Evolutionary conservation across 768 basidiomycete species (phyloP).

Genomic region (Hygrophoropsis aurantiaca): DNA sequence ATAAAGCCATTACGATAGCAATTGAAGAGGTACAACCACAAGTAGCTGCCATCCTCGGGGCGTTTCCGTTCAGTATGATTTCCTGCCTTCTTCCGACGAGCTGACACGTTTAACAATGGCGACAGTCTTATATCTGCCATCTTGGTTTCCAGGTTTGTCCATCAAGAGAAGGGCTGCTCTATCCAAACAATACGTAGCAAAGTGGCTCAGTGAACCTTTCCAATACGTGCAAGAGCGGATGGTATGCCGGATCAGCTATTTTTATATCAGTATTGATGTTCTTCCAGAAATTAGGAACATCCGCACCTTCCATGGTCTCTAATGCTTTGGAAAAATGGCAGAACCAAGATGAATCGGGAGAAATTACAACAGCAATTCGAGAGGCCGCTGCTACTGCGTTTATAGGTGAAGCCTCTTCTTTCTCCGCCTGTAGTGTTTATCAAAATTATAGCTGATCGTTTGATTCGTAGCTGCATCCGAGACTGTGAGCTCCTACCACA

Average conservation of each 20-base stretch:
- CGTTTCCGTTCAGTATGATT: constrained; percentile 11
- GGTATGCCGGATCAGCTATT: background rate
- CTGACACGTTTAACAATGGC: constrained; percentile 1
- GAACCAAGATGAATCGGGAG: background rate
- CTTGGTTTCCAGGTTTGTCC: constrained; percentile 19
- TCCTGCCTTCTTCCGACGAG: background rate
- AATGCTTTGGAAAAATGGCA: background rate
- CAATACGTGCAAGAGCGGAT: background rate
- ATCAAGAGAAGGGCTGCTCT: constrained; percentile 10
- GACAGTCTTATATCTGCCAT: constrained; percentile 14
- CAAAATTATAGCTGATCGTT: background rate
- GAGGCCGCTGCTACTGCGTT: constrained; percentile 1
- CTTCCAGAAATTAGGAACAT: constrained; percentile 2
- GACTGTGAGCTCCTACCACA: background rate
- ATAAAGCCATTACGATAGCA: constrained; percentile 19
- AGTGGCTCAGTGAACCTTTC: background rate
- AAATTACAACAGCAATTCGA: background rate
- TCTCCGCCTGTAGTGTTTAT: background rate
- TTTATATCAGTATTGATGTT: background rate
- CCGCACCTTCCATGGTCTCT: background rate
- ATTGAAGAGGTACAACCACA: constrained; percentile 21
- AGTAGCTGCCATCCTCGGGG: constrained; percentile 14
- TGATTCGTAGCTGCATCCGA: background rate
- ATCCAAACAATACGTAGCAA: background rate
- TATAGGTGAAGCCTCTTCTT: background rate